These are phyloP conservation scores for Kernera saxatilis DNA, from an alignment of 345 rosid genomes.

Conservation along the genomic window DNA sequence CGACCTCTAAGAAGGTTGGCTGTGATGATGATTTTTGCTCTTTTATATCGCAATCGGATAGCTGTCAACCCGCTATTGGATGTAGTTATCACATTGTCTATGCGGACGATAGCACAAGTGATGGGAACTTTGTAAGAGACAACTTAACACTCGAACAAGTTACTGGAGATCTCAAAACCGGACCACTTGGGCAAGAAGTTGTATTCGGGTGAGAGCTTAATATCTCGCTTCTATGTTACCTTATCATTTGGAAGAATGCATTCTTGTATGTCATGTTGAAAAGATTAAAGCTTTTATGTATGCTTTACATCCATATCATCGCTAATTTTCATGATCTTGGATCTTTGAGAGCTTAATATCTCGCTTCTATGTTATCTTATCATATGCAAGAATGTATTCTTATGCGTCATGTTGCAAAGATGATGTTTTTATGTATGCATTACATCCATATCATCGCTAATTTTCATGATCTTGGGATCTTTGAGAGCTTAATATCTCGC, in stretches of 20 bases:
- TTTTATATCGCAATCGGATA: conserved; percentile 38
- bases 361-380: background rate
- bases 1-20: conserved; percentile 35
- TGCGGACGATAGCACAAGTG: conserved; percentile 79
- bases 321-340: too few relatives aligned
- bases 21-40: conserved; percentile 63
- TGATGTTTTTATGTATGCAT: too few relatives aligned
- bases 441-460: too few relatives aligned
- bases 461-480: too few relatives aligned
- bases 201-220: conserved; percentile 56
- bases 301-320: background rate
- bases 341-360: too few relatives aligned
- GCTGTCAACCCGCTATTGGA: conserved; percentile 40
- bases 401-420: too few relatives aligned
- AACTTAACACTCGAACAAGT: conserved; percentile 41
- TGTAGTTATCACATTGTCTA: conserved; percentile 64
- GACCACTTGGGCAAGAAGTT: conserved; percentile 43
- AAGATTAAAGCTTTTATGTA: background rate
- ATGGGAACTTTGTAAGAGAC: conserved; percentile 67
- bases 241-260: background rate
- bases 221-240: background rate
- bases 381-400: too few relatives aligned
- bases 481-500: too few relatives aligned
- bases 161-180: conserved; percentile 50
- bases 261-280: too few relatives aligned